A percentile compares a stretch with the other conserved stretches of the same genome.
Conservation (phyloP, 441 rosid species). For the Arabidopsis lyrata region DNA sequence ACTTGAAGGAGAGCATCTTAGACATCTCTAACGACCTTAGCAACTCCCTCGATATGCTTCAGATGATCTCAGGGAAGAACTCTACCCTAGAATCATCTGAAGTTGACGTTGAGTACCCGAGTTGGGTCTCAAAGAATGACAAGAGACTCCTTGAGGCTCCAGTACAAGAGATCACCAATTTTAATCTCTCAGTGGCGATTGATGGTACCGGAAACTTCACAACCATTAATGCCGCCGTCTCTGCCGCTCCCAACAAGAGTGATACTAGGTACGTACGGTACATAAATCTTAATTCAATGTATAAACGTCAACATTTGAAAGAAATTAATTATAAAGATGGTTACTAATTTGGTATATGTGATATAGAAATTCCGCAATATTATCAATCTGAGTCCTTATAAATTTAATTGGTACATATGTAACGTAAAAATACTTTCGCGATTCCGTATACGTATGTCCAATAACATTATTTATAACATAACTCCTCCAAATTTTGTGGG, state of each 20-base stretch:
- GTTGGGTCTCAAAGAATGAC: slow-evolving; percentile 52
- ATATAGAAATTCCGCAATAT: too few relatives aligned
- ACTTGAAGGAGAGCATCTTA: slow-evolving; percentile 45
- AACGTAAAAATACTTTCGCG: too few relatives aligned
- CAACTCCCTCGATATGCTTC: slow-evolving; percentile 54
- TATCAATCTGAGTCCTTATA: too few relatives aligned
- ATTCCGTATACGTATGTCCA: not conserved
- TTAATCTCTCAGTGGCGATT: slow-evolving; percentile 57
- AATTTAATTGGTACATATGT: too few relatives aligned
- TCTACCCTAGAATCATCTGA: not conserved
- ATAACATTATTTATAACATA: not conserved
- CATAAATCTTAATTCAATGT: not conserved
- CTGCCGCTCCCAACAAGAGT: slow-evolving; percentile 62
- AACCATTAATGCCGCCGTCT: slow-evolving; percentile 59
- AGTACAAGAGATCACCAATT: slow-evolving; percentile 33
- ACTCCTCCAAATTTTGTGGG: not conserved
- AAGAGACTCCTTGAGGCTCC: slow-evolving; percentile 49
- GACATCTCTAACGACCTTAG: slow-evolving; percentile 60
- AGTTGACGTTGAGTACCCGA: slow-evolving; percentile 51
- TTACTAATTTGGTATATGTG: not conserved
- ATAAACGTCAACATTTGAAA: not conserved
- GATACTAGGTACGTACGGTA: slow-evolving; percentile 60
- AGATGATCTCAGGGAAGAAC: slow-evolving; percentile 48
- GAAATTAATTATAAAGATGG: too few relatives aligned
- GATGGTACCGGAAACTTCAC: slow-evolving; percentile 63